Evolutionary conservation across 176 grass and related monocot species (phyloP).

Genomic region (Bothriochloa decipiens): DNA sequence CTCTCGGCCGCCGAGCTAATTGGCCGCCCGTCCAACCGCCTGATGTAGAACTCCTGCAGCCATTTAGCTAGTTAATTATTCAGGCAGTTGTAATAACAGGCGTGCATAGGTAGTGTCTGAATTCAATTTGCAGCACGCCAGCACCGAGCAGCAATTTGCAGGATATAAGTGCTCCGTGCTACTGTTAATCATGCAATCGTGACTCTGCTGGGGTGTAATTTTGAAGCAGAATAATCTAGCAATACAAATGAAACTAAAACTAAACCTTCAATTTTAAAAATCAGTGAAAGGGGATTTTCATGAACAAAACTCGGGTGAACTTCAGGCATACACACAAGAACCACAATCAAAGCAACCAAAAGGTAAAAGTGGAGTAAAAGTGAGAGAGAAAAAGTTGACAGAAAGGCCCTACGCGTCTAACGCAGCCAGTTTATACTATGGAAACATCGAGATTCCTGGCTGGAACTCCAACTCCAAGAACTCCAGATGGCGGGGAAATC

Average conservation of each 20-base stretch:
- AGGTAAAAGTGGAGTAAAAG: neutral
- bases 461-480: constrained; percentile 17
- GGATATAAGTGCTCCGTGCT: neutral
- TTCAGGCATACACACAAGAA: constrained; percentile 10
- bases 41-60: constrained; percentile 76
- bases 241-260: neutral
- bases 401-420: neutral
- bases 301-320: neutral
- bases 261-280: neutral
- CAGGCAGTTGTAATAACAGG: neutral
- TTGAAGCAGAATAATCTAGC: neutral
- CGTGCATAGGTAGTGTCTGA: neutral
- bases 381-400: neutral
- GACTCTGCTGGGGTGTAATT: neutral
- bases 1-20: constrained; percentile 82
- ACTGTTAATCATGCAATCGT: neutral
- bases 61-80: neutral
- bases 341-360: constrained; percentile 10
- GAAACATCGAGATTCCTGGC: constrained; percentile 28
- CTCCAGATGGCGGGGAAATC: neutral
- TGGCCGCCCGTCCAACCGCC: constrained; percentile 66
- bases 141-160: no score
- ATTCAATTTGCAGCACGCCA: constrained; percentile 1
- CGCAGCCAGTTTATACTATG: neutral
- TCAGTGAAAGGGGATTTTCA: neutral